phyloP scores from a whole-genome alignment of 768 basidiomycete genomes.

The Leccinum broughii region DNA sequence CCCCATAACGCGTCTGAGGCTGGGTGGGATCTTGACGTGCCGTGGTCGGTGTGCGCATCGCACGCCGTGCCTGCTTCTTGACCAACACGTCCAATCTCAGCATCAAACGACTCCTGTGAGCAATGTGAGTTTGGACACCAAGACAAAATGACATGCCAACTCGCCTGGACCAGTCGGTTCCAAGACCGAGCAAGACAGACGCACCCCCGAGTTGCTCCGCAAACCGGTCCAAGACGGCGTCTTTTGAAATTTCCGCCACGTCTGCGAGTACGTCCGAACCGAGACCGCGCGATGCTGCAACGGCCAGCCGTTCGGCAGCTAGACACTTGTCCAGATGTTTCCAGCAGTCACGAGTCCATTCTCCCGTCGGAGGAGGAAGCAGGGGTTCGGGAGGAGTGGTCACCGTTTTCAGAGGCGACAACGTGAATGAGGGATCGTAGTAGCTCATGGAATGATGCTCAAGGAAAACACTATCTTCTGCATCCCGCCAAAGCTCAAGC shows the following conservation, averaged over 20 bases:
- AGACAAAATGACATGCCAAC: constrained; percentile 15
- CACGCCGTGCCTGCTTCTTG: constrained; percentile 26
- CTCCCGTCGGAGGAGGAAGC: constrained; percentile 18
- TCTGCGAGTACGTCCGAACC: constrained; percentile 45
- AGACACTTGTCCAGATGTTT: constrained; percentile 77
- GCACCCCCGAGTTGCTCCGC: constrained; percentile 48
- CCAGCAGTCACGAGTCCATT: constrained; percentile 81
- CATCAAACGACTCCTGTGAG: constrained; percentile 22
- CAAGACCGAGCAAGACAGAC: constrained; percentile 39
- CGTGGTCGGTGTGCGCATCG: background rate
- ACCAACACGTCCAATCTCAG: constrained; percentile 34
- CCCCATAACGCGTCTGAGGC: constrained; percentile 56
- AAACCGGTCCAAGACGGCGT: constrained; percentile 64
- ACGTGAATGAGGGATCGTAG: constrained; percentile 15
- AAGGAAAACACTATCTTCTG: constrained; percentile 31
- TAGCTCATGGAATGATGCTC: constrained; percentile 26
- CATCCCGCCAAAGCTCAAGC: constrained; percentile 31
- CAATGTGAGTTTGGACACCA: background rate
- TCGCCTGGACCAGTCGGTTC: constrained; percentile 59
- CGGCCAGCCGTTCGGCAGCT: constrained; percentile 62
- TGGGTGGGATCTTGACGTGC: constrained; percentile 12
- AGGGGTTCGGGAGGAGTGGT: background rate
- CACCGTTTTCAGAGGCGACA: constrained; percentile 18
- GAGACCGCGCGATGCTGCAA: constrained; percentile 36
- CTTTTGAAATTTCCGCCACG: constrained; percentile 52